A percentile compares a stretch with the other conserved stretches of the same genome.
phyloP scores from a whole-genome alignment of 1,139 yeast species.

The Yamadazyma dendronema region DNA sequence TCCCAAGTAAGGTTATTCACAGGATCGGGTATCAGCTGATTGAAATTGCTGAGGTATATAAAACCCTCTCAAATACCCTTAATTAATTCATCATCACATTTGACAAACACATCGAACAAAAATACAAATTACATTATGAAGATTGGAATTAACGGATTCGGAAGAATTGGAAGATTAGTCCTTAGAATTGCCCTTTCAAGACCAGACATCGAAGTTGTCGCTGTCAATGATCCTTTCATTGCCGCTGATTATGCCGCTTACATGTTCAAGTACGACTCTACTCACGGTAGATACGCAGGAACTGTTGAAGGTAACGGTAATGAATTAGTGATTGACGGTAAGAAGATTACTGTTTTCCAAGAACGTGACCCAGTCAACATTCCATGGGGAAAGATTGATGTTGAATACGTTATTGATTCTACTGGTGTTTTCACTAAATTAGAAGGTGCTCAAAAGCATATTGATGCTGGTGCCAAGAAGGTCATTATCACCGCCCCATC shows the following conservation, averaged over 20 bases:
- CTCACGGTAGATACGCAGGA: constrained; percentile 69
- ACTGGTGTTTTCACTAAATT: constrained; percentile 76
- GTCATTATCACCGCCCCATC: constrained; percentile 81
- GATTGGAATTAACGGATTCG: constrained; percentile 76
- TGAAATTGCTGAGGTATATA: background rate
- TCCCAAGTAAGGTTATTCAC: background rate
- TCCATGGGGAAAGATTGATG: constrained; percentile 72
- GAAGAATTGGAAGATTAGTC: constrained; percentile 77
- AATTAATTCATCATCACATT: background rate
- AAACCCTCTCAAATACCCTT: background rate
- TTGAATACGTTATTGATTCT: constrained; percentile 71
- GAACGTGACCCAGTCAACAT: constrained; percentile 70
- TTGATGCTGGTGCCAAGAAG: constrained; percentile 79
- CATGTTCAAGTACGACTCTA: constrained; percentile 79
- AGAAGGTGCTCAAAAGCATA: constrained; percentile 69
- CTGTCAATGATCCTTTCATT: constrained; percentile 75
- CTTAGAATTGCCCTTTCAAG: constrained; percentile 65
- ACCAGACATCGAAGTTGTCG: constrained; percentile 65
- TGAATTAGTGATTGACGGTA: constrained; percentile 55
- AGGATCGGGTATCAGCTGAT: background rate
- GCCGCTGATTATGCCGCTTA: constrained; percentile 72
- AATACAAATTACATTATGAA: constrained; percentile 10
- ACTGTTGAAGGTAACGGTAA: constrained; percentile 50
- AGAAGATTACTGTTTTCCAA: constrained; percentile 57
- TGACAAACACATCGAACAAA: background rate